phyloP scores from a whole-genome alignment of 768 basidiomycete species.

The Lentinula aciculospora region DNA sequence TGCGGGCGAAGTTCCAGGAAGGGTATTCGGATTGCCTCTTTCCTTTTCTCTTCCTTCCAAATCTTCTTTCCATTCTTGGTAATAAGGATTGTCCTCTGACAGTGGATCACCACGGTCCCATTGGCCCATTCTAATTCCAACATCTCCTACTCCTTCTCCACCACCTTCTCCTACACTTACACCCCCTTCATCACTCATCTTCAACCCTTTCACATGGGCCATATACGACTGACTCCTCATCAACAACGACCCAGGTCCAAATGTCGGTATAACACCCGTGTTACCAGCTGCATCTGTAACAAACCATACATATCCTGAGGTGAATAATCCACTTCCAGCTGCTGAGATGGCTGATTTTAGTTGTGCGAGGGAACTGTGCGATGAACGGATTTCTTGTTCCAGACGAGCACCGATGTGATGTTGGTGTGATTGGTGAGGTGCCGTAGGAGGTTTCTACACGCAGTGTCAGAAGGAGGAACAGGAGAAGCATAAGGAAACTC shows the following conservation, averaged over 20 bases:
- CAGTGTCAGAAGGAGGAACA: slow-evolving; percentile 9
- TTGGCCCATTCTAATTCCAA: slow-evolving; percentile 1
- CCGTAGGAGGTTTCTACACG: slow-evolving; percentile 35
- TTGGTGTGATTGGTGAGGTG: slow-evolving; percentile 29
- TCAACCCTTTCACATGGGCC: slow-evolving; percentile 15
- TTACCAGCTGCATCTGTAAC: slow-evolving; percentile 61
- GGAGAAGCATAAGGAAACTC: slow-evolving; percentile 24
- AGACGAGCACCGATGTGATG: slow-evolving; percentile 29
- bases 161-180: too few species aligned
- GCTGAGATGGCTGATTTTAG: slow-evolving; percentile 75
- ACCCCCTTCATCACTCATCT: background rate
- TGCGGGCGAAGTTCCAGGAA: slow-evolving; percentile 31
- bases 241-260: slow-evolving; percentile 85
- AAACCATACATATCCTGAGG: slow-evolving; percentile 84
- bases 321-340: slow-evolving; percentile 72
- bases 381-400: slow-evolving; percentile 26
- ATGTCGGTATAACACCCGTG: slow-evolving; percentile 75
- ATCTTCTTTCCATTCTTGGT: slow-evolving; percentile 4
- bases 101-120: slow-evolving; percentile 4
- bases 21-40: too few species aligned
- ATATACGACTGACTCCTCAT: slow-evolving; percentile 51
- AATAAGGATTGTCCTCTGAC: slow-evolving; percentile 2
- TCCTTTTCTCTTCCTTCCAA: background rate
- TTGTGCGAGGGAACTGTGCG: slow-evolving; percentile 60
- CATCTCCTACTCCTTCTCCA: background rate